These are phyloP conservation scores for Coemansia sp. DNA, from an alignment of 192 early-diverging fungal species.

Conservation along the genomic window DNA sequence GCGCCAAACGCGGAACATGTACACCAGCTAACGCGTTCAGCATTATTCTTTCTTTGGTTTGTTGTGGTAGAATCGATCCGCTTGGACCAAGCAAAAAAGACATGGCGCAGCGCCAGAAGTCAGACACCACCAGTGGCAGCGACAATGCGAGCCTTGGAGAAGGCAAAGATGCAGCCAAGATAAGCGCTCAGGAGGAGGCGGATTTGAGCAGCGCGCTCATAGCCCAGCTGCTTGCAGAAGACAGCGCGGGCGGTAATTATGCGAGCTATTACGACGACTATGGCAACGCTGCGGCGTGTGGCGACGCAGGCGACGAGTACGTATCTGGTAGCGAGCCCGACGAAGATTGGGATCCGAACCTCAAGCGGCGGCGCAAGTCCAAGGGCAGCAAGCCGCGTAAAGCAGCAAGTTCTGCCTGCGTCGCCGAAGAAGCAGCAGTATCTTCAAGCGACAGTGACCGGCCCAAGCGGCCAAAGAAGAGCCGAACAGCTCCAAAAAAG, in stretches of 20 bases:
- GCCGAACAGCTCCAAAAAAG: background rate
- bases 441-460: conserved; percentile 24
- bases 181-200: conserved; percentile 74
- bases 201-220: conserved; percentile 79
- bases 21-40: background rate
- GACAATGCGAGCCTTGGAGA: background rate
- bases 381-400: conserved; percentile 30
- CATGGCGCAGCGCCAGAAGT: background rate
- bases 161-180: conserved; percentile 9
- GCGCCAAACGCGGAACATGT: background rate
- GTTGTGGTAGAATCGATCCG: background rate
- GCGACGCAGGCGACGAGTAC: conserved; percentile 52
- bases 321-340: conserved; percentile 46
- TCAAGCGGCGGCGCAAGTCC: conserved; percentile 33
- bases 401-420: background rate
- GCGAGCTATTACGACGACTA: conserved; percentile 59
- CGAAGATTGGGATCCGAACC: conserved; percentile 47
- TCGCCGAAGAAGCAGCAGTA: background rate
- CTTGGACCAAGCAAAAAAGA: background rate
- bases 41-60: background rate
- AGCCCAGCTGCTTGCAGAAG: conserved; percentile 74
- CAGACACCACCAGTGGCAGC: background rate
- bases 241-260: conserved; percentile 58
- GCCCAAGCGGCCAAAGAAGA: conserved; percentile 16
- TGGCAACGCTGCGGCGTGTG: conserved; percentile 27